A percentile compares a stretch with the other conserved stretches of the same genome.
Conservation (phyloP, 2,329 filamentous ascomycete genomes). For the Fusarium foetens region DNA sequence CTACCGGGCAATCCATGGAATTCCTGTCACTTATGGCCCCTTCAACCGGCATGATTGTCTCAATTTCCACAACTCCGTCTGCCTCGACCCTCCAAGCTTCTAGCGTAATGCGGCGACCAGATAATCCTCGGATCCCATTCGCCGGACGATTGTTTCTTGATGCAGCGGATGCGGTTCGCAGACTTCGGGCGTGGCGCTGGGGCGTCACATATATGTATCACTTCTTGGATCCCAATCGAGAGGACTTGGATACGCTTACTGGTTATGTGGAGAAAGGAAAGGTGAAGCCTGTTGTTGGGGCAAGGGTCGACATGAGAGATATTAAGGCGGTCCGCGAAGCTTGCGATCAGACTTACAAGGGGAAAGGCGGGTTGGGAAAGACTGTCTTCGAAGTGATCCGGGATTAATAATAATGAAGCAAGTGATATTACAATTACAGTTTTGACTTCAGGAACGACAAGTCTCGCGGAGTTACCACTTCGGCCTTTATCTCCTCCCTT, state of each 20-base stretch:
- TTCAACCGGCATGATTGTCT: neutral
- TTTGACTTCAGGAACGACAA: constrained; percentile 2
- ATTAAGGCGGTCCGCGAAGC: rapidly evolving
- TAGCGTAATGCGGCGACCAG: neutral
- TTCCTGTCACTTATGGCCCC: neutral
- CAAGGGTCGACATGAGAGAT: neutral
- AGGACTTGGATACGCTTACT: neutral
- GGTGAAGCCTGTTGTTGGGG: neutral
- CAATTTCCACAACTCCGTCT: neutral
- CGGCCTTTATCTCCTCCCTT: neutral
- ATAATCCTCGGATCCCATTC: neutral
- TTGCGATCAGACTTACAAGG: neutral
- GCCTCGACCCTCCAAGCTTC: neutral
- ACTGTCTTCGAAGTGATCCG: neutral
- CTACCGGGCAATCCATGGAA: neutral
- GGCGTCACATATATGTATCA: neutral
- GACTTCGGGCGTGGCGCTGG: neutral
- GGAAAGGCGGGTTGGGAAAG: neutral
- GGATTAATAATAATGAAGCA: rapidly evolving
- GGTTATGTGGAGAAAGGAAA: neutral
- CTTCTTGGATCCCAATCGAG: neutral
- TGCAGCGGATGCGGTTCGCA: neutral
- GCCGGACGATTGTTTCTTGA: neutral
- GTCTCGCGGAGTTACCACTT: neutral
- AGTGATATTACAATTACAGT: neutral